Evolutionary conservation across 139 green algal genomes (phyloP).

Genomic region (Astrephomene gubernaculifera): DNA sequence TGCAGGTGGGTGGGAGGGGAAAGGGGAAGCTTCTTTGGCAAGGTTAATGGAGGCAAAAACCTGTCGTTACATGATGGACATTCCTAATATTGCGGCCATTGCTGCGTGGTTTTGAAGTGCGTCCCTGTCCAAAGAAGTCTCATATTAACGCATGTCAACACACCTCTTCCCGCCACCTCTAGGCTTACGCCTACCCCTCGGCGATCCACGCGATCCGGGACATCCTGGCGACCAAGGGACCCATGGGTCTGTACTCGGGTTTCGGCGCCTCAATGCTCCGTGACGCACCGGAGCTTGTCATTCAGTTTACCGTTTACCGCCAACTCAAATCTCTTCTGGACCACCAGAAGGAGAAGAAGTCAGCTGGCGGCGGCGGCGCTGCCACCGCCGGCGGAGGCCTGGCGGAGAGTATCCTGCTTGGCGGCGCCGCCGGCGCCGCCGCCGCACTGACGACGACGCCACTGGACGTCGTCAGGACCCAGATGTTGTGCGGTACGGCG

Average conservation of each 20-base stretch:
- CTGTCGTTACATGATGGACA: too few species aligned
- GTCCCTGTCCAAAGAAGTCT: neutral
- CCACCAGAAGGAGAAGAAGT: too few species aligned
- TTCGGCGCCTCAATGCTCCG: constrained; percentile 79
- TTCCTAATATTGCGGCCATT: too few species aligned
- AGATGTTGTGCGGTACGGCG: constrained; percentile 70
- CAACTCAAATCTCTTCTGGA: constrained; percentile 48
- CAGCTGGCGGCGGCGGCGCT: neutral
- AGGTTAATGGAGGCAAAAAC: too few species aligned
- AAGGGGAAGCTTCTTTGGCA: too few species aligned
- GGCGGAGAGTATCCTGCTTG: constrained; percentile 51
- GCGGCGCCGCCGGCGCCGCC: constrained; percentile 68
- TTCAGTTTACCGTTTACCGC: constrained; percentile 84
- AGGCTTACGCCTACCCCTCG: constrained; percentile 76
- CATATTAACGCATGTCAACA: too few species aligned
- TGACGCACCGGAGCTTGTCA: constrained; percentile 81
- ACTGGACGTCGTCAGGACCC: constrained; percentile 82
- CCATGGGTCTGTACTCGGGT: constrained; percentile 76
- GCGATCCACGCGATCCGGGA: constrained; percentile 53
- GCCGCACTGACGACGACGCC: constrained; percentile 79
- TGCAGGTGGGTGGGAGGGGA: constrained; percentile 63
- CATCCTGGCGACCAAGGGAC: constrained; percentile 47
- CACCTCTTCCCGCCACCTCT: too few species aligned
- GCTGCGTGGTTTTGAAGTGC: too few species aligned
- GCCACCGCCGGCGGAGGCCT: neutral